Percentiles rank a stretch among this genome's conserved stretches.
These are phyloP conservation scores for Phytophthora boehmeriae DNA, from an alignment of 352 stramenopile genomes.

Conservation along the genomic window DNA sequence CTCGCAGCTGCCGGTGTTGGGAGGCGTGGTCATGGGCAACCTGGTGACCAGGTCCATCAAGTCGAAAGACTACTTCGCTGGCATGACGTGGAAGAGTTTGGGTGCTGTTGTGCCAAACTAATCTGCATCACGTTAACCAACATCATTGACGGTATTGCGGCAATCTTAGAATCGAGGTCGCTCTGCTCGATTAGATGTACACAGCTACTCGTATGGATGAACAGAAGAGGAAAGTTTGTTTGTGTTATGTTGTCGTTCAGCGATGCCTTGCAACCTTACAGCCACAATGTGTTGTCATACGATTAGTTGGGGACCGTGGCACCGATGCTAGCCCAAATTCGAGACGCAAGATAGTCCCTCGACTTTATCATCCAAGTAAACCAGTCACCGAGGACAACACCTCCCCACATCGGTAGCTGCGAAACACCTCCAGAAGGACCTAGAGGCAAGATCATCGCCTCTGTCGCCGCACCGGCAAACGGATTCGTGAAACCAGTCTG, in stretches of 20 bases:
- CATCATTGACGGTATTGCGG: not conserved
- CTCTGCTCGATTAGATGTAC: no score
- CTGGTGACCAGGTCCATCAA: constrained; percentile 55
- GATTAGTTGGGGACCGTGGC: constrained; percentile 26
- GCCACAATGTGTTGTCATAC: no score
- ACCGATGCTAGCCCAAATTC: constrained; percentile 39
- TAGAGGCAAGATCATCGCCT: constrained; percentile 44
- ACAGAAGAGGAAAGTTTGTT: no score
- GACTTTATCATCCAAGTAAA: constrained; percentile 55
- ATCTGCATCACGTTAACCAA: constrained; percentile 1
- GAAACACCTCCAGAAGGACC: constrained; percentile 54
- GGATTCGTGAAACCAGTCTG: constrained; percentile 31
- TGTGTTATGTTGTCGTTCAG: no score
- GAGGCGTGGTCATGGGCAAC: constrained; percentile 57
- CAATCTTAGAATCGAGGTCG: no score
- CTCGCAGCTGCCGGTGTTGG: constrained; percentile 54
- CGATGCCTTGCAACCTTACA: no score
- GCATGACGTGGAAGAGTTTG: constrained; percentile 40
- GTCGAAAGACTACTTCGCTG: constrained; percentile 52
- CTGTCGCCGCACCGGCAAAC: constrained; percentile 20
- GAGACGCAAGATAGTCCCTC: constrained; percentile 45
- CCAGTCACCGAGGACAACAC: constrained; percentile 56
- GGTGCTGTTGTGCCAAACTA: constrained; percentile 41
- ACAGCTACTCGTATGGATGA: no score
- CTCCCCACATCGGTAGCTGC: constrained; percentile 57